These are phyloP conservation scores for Phaffia rhodozyma DNA, from an alignment of 1,284 basidiomycete species.

Conservation along the genomic window DNA sequence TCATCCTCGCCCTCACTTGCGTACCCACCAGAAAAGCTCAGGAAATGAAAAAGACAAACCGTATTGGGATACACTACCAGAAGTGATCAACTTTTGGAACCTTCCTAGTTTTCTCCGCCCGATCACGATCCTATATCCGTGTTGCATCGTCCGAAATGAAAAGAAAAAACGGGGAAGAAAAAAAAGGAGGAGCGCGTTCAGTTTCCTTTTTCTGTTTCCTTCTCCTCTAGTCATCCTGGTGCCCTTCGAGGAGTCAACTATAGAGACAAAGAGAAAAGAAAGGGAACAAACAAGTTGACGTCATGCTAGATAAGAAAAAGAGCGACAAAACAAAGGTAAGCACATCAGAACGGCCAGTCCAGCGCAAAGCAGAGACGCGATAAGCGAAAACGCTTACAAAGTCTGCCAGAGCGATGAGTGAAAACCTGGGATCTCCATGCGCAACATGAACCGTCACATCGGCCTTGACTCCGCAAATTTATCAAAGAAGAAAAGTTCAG, in stretches of 20 bases:
- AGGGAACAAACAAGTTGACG: not conserved
- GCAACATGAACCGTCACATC: not conserved
- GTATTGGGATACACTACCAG: slow-evolving; percentile 1
- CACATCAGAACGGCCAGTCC: too few relatives aligned
- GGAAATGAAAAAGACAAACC: not conserved
- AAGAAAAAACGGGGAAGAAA: not conserved
- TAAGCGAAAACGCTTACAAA: too few relatives aligned
- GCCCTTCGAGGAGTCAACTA: not conserved
- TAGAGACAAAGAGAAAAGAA: not conserved
- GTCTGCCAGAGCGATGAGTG: not conserved
- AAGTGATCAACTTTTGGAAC: slow-evolving; percentile 9
- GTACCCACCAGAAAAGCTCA: too few relatives aligned
- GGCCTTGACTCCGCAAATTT: too few relatives aligned
- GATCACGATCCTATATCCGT: too few relatives aligned
- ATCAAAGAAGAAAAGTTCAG: not conserved
- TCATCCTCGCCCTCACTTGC: too few relatives aligned
- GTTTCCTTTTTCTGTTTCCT: not conserved
- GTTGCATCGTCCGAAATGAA: not conserved
- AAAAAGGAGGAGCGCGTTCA: not conserved
- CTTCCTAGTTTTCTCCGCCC: too few relatives aligned
- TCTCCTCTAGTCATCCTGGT: too few relatives aligned
- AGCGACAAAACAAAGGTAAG: too few relatives aligned
- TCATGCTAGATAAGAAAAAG: not conserved
- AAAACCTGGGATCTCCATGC: not conserved
- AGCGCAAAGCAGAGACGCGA: too few relatives aligned